Evolutionary conservation across 108 stramenopile species (phyloP).

Genomic region (Epithemia pelagica): DNA sequence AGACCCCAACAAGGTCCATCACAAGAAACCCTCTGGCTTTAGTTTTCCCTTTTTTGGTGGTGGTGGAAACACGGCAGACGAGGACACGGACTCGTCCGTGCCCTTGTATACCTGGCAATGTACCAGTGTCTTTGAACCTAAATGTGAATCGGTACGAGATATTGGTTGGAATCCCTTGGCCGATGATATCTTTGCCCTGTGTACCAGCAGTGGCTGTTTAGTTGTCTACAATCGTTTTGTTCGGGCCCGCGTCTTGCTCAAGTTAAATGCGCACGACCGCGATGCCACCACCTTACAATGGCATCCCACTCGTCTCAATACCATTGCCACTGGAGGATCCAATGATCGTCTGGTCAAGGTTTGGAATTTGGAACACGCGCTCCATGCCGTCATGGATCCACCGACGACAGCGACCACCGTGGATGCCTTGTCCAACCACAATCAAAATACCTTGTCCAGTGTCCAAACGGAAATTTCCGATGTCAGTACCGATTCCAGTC

Average conservation of each 20-base stretch:
- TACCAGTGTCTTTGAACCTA: conserved; percentile 54
- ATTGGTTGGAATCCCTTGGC: conserved; percentile 64
- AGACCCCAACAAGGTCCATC: not conserved
- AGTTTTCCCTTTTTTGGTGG: conserved; percentile 1
- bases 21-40: conserved; percentile 1
- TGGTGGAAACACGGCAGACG: not conserved
- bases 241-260: conserved; percentile 35
- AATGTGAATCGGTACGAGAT: conserved; percentile 76
- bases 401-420: conserved; percentile 1
- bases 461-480: conserved; percentile 8
- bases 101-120: conserved; percentile 46
- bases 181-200: conserved; percentile 75
- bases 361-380: not conserved
- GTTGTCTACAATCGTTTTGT: conserved; percentile 67
- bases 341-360: conserved; percentile 67
- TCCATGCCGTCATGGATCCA: not conserved
- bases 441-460: conserved; percentile 3
- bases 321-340: conserved; percentile 76
- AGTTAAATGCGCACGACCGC: conserved; percentile 67
- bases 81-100: not conserved
- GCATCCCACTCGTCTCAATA: conserved; percentile 62
- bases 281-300: conserved; percentile 80
- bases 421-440: not conserved
- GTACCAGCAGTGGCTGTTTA: conserved; percentile 61
- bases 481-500: conserved; percentile 3